Base-by-base conservation (phyloP, 2,329 filamentous ascomycete species). In the Huntiella decipiens region DNA sequence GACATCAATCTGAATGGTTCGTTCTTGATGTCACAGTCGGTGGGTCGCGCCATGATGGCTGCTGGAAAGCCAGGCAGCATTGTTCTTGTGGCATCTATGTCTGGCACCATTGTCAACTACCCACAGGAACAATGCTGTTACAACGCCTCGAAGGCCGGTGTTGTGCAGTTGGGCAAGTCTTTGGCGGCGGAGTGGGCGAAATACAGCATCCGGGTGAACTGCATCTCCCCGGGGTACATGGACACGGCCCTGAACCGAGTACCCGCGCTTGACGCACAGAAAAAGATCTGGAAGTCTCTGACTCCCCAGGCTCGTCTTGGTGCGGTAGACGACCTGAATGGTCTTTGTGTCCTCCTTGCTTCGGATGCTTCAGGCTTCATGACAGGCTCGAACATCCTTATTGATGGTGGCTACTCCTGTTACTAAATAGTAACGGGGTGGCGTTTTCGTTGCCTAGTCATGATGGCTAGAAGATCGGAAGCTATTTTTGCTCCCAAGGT, bases 161-260 rank as follows among this genome's bases (percentile, higher is more conserved):
- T 86, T 34, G 73, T 84, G 53, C 78, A 83, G 63, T 71, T 87
- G 45, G 79, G 75, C 62, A 84, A 82, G 67, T 85, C 80, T 3
- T 73, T 91, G 17, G 82, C 81, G 38, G 81, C 82, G 46, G 83
- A 91, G 64, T 88, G 83, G 82, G 80, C 82, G 56, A 80, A 82
- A 63, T 71, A 84, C 62, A 70, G 71, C 54, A 85, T 88, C 57
- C 78, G 82, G 34, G 82, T 87, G 56, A 91, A 91, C 71, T 79
- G 75, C 61, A 85, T 88, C 63, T 83, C 77, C 5, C 82, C 83
- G 15, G 82, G 82, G 28, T 88, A 88, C 67, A 87, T 88, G 77
- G 81, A 87, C 66, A 91, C 82, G 4, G 79, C 78, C 4, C 68
- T 85, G 51, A 87, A 85, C 72, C 77, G 78, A 50, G 79, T 83